A percentile compares a stretch with the other conserved stretches of the same genome.
Evolutionary conservation across 768 basidiomycete species (phyloP).

Genomic region (Russula abietina): DNA sequence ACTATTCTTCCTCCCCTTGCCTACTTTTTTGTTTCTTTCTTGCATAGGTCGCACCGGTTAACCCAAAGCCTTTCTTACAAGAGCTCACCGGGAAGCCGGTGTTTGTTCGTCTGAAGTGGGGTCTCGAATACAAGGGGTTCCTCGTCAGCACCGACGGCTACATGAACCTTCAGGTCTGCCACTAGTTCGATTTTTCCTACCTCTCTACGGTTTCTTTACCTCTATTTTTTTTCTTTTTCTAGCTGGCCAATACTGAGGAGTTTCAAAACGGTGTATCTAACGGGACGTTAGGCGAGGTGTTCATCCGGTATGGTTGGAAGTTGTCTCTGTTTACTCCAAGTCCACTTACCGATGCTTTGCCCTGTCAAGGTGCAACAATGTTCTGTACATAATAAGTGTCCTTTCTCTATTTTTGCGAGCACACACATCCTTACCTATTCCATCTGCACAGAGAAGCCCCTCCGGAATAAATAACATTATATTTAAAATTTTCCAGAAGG

Average conservation of each 20-base stretch:
- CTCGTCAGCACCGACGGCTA: constrained; percentile 98
- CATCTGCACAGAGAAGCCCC: constrained; percentile 23
- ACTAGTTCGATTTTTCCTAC: not conserved
- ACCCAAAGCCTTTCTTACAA: constrained; percentile 98
- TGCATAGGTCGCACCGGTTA: constrained; percentile 79
- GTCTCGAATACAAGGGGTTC: constrained; percentile 98
- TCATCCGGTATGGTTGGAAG: constrained; percentile 70
- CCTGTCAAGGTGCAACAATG: constrained; percentile 78
- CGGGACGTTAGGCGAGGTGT: constrained; percentile 96
- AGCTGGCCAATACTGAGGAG: constrained; percentile 99
- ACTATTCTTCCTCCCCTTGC: not conserved
- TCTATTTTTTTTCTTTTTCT: no score
- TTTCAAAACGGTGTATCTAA: constrained; percentile 94
- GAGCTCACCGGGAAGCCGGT: constrained; percentile 97
- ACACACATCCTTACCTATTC: constrained; percentile 1
- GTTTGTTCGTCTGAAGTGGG: constrained; percentile 96
- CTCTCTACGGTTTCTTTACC: not conserved
- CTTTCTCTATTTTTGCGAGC: constrained; percentile 9
- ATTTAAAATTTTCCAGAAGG: not conserved
- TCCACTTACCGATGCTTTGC: constrained; percentile 22
- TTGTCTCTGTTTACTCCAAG: constrained; percentile 3
- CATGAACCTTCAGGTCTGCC: constrained; percentile 93
- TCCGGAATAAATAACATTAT: constrained; percentile 16
- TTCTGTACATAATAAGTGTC: constrained; percentile 87
- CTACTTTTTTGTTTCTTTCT: not conserved